phyloP scores from a whole-genome alignment of 2,329 filamentous ascomycete genomes.

The Zymoseptoria pseudotritici region DNA sequence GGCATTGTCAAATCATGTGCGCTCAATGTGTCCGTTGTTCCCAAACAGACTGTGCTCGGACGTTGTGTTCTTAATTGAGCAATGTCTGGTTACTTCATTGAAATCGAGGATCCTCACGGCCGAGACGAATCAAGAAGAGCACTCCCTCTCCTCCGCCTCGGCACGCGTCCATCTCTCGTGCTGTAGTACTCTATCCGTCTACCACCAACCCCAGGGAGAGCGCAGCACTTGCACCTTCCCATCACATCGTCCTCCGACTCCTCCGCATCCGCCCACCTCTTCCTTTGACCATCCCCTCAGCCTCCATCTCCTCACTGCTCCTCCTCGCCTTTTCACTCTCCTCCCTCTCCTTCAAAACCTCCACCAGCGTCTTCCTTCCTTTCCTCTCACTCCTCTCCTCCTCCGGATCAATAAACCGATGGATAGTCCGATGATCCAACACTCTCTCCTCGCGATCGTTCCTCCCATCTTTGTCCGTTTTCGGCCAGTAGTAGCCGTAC shows the following conservation, averaged over 20 bases:
- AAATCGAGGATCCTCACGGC: not conserved
- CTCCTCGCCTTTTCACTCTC: conserved; percentile 12
- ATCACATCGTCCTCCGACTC: conserved; percentile 13
- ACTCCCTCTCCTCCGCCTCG: not conserved
- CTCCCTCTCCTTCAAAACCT: conserved; percentile 22
- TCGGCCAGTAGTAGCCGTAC: conserved; percentile 93
- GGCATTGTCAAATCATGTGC: too few species aligned
- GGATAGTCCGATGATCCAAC: conserved; percentile 77
- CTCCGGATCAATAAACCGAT: conserved; percentile 66
- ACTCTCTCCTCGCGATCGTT: conserved; percentile 62
- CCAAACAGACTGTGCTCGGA: not conserved
- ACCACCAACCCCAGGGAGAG: not conserved
- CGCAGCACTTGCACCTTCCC: not conserved
- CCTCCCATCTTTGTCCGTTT: conserved; percentile 74
- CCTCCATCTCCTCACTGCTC: conserved; percentile 1
- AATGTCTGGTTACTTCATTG: not conserved
- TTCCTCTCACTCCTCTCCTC: conserved; percentile 30
- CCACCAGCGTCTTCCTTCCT: conserved; percentile 27
- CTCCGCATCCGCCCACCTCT: conserved; percentile 5
- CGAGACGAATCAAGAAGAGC: not conserved
- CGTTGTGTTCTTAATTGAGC: too few species aligned
- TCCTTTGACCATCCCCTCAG: not conserved
- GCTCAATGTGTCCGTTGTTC: not conserved
- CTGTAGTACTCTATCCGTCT: not conserved
- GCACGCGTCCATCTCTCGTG: not conserved